Evolutionary conservation across 164 flowering plant genomes (phyloP).

Genomic region (Akebia trifoliata): DNA sequence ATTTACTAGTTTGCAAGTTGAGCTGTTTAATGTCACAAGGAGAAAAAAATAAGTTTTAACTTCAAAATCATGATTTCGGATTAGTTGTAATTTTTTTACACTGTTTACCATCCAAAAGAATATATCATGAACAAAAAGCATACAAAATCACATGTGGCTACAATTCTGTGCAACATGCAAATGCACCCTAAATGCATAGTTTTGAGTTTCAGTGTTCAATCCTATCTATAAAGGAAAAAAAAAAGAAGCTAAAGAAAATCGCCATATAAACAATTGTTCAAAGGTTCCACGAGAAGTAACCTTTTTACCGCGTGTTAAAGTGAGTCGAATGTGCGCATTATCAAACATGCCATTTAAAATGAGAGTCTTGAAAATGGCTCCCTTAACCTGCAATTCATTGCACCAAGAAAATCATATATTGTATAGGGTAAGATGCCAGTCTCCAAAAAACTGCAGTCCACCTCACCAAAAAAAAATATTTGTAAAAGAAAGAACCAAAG

Average conservation of each 20-base stretch:
- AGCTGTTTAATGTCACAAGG: too few relatives aligned
- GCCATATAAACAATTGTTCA: neutral
- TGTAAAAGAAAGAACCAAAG: neutral
- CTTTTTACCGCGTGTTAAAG: conserved; percentile 96
- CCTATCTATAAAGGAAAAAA: neutral
- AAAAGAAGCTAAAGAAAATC: neutral
- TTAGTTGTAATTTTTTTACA: neutral
- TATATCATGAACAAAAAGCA: neutral
- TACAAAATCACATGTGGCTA: neutral
- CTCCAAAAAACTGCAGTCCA: conserved; percentile 29
- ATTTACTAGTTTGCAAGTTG: too few relatives aligned
- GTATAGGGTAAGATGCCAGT: neutral
- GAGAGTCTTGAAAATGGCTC: conserved; percentile 82
- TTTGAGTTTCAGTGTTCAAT: neutral
- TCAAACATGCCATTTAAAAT: conserved; percentile 89
- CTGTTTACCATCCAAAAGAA: neutral
- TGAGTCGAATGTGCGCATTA: conserved; percentile 83
- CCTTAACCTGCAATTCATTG: conserved; percentile 60
- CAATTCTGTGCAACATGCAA: neutral
- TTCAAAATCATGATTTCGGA: too few relatives aligned
- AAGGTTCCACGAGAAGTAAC: conserved; percentile 25
- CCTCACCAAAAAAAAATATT: neutral
- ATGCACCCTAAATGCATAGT: neutral
- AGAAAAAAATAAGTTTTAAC: too few relatives aligned
- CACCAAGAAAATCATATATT: neutral